phyloP scores from a whole-genome alignment of 495 filamentous ascomycete species.

The Hypomontagnella submonticulosa region DNA sequence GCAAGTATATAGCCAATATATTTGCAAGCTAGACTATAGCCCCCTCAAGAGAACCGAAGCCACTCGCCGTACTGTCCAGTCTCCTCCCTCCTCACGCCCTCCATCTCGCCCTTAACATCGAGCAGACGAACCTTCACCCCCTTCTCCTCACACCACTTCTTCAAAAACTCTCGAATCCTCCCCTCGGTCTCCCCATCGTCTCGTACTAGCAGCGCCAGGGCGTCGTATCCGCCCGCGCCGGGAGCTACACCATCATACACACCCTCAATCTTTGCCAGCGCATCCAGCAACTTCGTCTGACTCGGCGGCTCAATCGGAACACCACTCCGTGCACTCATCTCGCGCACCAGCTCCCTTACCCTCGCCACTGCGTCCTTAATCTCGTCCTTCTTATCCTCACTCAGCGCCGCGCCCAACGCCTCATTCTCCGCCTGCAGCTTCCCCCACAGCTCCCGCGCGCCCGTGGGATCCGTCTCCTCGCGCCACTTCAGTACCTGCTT shows the following conservation, averaged over 20 bases:
- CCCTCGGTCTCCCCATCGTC: constrained; percentile 75
- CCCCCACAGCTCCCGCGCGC: constrained; percentile 76
- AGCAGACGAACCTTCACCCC: constrained; percentile 80
- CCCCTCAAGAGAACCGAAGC: constrained; percentile 51
- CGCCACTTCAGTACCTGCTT: constrained; percentile 89
- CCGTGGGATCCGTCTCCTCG: constrained; percentile 70
- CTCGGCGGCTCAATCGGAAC: constrained; percentile 92
- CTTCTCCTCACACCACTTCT: constrained; percentile 71
- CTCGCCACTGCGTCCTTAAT: constrained; percentile 51
- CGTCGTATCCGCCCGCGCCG: constrained; percentile 94
- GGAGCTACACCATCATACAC: constrained; percentile 93
- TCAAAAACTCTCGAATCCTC: constrained; percentile 71
- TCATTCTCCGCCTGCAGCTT: constrained; percentile 80
- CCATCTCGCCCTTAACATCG: constrained; percentile 85
- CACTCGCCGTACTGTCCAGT: constrained; percentile 71
- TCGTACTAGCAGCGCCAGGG: constrained; percentile 79
- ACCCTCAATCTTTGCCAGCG: constrained; percentile 73
- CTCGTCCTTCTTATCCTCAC: constrained; percentile 52
- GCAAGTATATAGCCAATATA: no score
- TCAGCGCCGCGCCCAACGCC: constrained; percentile 71
- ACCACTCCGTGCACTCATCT: constrained; percentile 76
- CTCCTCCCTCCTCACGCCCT: constrained; percentile 79
- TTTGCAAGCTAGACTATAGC: no score
- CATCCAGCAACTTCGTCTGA: constrained; percentile 87
- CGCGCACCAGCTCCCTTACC: constrained; percentile 68